Evolutionary conservation across 1,139 yeast species (phyloP), one percentile per base, ranked within the genome.

Genomic region (Saccharomycopsis hybrid): DNA sequence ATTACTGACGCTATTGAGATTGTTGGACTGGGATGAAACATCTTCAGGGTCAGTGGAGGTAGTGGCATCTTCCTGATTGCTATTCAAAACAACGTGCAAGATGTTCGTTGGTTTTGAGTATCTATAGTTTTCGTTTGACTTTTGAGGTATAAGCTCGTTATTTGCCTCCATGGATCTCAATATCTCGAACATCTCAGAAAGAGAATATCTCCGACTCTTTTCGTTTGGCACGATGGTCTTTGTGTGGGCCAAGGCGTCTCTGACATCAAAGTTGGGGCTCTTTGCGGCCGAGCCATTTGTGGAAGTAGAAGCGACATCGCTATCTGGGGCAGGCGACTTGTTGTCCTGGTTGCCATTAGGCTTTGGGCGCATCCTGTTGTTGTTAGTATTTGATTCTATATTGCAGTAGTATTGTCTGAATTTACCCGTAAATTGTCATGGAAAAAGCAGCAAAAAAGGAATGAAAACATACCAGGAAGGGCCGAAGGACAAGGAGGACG

Each of bases 391-490:
- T 3, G 35, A 24, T 25, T 8, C 9, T 24, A 2, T 42, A 3
- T 13, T 9, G 30, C 8, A 13, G 5, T 7, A 27, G 28, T 13
- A 18, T 11, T 18, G 18, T 18, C 18, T 18, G 18, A 18, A 18
- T 18, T 18, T 18, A 18, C 18, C 18, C 18, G 18, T 11, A 38
- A 25, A 32, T 33, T 41, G 24, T 29, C 11, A 36, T 38, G 18
- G 18, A 25, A 4, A 28, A 25, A 27, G 13, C 24, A 32, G 24
- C 27, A 18, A 18, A 27, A 24, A 8, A 41, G 28, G 25, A 35
- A 30, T 7, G n/a, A 24, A 25, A 18, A 62, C 72, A 51, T 60
- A 68, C 73, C 73, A 69, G 48, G 69, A 65, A 35, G 72, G 71
- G 49, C 72, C 73, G 52, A 68, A 66, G 13, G 73, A 62, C 51